Evolutionary conservation across 768 basidiomycete species (phyloP), one percentile per base, ranked within the genome.

Genomic region (Xanthoconium purpureum): DNA sequence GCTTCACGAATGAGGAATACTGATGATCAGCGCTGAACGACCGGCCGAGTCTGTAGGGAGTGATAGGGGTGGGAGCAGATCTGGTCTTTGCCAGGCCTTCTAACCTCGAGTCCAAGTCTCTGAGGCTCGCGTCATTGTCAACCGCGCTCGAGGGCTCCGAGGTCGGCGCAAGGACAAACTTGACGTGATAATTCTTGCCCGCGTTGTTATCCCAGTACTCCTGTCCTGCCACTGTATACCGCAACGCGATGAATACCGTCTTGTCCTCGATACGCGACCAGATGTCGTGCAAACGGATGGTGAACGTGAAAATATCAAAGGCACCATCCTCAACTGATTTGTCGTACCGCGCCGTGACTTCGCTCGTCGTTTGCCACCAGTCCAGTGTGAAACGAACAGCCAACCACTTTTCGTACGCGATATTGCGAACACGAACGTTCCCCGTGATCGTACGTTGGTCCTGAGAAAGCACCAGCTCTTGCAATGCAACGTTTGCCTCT

Each of bases 181-280:
- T 82, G 52, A 90, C 82, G 46, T 83, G 75, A 71, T 96, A 98
- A 68, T 98, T 91, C 52, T 77, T 69, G 2, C 88, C 87, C 28
- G 63, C 68, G 67, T 97, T 96, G 75, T 91, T 95, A 71, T 98
- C 96, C 96, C 96, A 98, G 55, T 88, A 81, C 70, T 98, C 94
- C 61, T 77, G 73, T 0, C 89, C 89, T 6, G 74, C 83, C 28
- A 86, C 83, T 13, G 75, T 71, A 64, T 89, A 94, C 52, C 91
- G 77, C 45, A 98, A 73, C 3, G 91, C 92, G 44, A 97, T 68
- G 59, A 85, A 78, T 65, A 99, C 77, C 28, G 84, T 88, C 79
- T 92, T 94, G 51, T 88, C 91, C 69, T 91, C 91, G 60, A 89
- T 86, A 37, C 85, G 77, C 39, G 80, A 75, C 61, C 94, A 74